Evolutionary conservation across 805 yeast genomes (phyloP).

Genomic region (Yamadazyma akitaensis): DNA sequence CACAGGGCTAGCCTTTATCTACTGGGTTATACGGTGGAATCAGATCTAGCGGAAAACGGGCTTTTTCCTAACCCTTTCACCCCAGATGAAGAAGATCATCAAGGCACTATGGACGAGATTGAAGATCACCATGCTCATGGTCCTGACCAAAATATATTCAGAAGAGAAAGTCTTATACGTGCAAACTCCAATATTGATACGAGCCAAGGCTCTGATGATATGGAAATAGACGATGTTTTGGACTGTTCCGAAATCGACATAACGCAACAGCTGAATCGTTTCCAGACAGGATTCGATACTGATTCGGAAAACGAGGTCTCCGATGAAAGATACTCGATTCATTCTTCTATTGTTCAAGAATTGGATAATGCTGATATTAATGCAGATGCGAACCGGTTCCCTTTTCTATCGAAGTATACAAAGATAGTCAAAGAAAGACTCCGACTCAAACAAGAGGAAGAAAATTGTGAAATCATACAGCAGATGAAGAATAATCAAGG

Average conservation of each 20-base stretch:
- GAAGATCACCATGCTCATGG: slow-evolving; percentile 6
- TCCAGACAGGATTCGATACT: slow-evolving; percentile 20
- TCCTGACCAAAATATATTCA: slow-evolving; percentile 8
- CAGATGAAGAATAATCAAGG: slow-evolving; percentile 7
- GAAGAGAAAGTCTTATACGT: slow-evolving; percentile 5
- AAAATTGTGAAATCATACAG: not conserved
- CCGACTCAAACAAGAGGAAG: slow-evolving; percentile 4
- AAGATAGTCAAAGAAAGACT: slow-evolving; percentile 9
- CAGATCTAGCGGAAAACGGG: slow-evolving; percentile 13
- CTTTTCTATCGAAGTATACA: slow-evolving; percentile 25
- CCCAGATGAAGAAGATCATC: not conserved
- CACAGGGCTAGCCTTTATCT: slow-evolving; percentile 13
- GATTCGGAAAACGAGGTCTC: slow-evolving; percentile 15
- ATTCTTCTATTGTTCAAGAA: slow-evolving; percentile 24
- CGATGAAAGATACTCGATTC: slow-evolving; percentile 15
- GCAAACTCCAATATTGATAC: slow-evolving; percentile 4
- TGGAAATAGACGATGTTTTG: not conserved
- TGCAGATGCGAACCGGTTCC: slow-evolving; percentile 22
- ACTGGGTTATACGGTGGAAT: slow-evolving; percentile 17
- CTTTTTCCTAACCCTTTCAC: slow-evolving; percentile 13
- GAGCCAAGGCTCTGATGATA: not conserved
- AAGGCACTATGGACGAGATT: slow-evolving; percentile 4
- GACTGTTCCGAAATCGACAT: slow-evolving; percentile 5
- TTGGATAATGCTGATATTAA: slow-evolving; percentile 13
- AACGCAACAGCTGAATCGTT: slow-evolving; percentile 10